Evolutionary conservation across 495 filamentous ascomycete genomes (phyloP).

Genomic region (Friedmanniomyces simplex): DNA sequence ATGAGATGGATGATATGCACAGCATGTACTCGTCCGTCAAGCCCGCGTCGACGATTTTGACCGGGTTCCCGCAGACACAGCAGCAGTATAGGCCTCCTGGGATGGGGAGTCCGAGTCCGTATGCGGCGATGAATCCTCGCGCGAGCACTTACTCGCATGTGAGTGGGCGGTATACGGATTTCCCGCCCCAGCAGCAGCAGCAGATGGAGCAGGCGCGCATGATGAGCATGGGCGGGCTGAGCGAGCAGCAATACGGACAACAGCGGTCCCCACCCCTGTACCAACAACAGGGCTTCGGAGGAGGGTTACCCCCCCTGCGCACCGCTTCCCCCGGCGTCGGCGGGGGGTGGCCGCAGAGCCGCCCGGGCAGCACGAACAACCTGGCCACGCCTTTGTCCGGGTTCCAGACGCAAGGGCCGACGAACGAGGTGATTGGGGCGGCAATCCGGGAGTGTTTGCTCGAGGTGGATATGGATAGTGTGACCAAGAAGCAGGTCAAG

Average conservation of each 20-base stretch:
- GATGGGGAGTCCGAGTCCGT: conserved; percentile 60
- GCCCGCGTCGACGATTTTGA: conserved; percentile 84
- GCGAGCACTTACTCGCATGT: conserved; percentile 34
- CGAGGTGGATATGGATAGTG: conserved; percentile 89
- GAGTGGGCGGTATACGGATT: conserved; percentile 24
- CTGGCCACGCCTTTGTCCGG: conserved; percentile 51
- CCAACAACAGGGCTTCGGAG: background rate
- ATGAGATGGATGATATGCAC: conserved; percentile 97
- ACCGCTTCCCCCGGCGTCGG: background rate
- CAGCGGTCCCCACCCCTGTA: conserved; percentile 1
- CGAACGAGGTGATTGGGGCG: conserved; percentile 63
- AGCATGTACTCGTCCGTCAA: conserved; percentile 91
- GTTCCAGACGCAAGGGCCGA: conserved; percentile 46
- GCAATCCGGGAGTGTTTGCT: conserved; percentile 68
- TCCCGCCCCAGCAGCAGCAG: conserved; percentile 23
- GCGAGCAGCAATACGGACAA: conserved; percentile 44
- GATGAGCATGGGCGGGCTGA: conserved; percentile 54
- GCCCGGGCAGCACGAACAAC: conserved; percentile 64
- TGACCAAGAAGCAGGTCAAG: conserved; percentile 92
- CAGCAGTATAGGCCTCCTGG: conserved; percentile 62
- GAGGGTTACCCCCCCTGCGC: too few species aligned
- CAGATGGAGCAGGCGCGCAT: conserved; percentile 39
- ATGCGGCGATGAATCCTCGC: conserved; percentile 29
- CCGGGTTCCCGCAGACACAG: conserved; percentile 53
- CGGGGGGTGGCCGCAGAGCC: conserved; percentile 33